Evolutionary conservation across 768 basidiomycete species (phyloP).

Genomic region (Kwoniella mangroviensis): DNA sequence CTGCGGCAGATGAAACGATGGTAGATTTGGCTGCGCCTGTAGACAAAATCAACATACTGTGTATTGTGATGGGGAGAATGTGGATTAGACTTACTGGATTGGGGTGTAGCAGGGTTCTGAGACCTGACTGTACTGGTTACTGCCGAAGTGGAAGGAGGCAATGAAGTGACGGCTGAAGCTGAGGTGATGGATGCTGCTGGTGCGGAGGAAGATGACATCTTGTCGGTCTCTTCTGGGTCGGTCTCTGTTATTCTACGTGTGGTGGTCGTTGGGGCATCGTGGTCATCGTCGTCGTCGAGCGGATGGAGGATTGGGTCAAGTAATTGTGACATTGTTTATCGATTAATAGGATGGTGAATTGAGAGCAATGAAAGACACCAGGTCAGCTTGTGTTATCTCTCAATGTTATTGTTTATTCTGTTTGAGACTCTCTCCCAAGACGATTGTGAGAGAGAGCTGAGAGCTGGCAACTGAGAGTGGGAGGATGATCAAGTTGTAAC

Average conservation of each 20-base stretch:
- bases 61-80: not conserved
- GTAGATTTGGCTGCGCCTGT: constrained; percentile 8
- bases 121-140: not conserved
- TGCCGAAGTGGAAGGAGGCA: not conserved
- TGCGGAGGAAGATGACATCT: not conserved
- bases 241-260: not conserved
- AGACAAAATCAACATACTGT: no score
- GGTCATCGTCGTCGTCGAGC: constrained; percentile 8
- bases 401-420: not conserved
- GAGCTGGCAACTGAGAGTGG: not conserved
- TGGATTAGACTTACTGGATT: constrained; percentile 16
- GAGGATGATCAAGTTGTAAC: no score
- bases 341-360: not conserved
- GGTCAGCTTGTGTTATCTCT: not conserved
- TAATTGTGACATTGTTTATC: constrained; percentile 7
- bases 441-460: not conserved
- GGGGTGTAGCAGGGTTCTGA: constrained; percentile 25
- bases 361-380: not conserved
- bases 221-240: constrained; percentile 5
- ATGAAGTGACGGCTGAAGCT: constrained; percentile 13
- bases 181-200: constrained; percentile 6
- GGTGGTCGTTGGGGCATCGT: not conserved
- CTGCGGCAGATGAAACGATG: constrained; percentile 17
- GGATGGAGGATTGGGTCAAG: constrained; percentile 8
- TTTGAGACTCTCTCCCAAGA: not conserved